Percentiles rank a stretch among this genome's conserved stretches.
Evolutionary conservation across 805 yeast genomes (phyloP).

Genomic region (Metschnikowia proteae): DNA sequence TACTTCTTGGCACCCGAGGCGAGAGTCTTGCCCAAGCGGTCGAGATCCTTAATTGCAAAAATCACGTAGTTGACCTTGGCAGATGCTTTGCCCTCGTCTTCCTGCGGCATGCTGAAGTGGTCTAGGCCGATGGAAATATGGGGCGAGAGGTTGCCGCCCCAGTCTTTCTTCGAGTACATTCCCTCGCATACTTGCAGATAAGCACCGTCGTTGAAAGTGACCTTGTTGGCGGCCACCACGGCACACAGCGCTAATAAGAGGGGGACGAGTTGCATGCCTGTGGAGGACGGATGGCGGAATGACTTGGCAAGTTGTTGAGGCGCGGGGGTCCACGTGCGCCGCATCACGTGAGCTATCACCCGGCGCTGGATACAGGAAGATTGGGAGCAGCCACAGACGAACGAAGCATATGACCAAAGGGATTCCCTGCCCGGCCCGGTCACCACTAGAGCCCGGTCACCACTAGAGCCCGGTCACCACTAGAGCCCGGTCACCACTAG

Average conservation of each 20-base stretch:
- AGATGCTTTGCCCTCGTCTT: conserved; percentile 19
- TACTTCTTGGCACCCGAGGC: conserved; percentile 44
- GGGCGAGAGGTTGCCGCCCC: conserved; percentile 78
- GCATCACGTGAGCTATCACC: neutral
- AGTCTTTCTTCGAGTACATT: conserved; percentile 79
- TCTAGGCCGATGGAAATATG: conserved; percentile 31
- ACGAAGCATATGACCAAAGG: too few relatives aligned
- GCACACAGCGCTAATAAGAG: conserved; percentile 9
- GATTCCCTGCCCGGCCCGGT: too few relatives aligned
- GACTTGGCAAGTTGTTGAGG: neutral
- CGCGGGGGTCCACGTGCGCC: neutral
- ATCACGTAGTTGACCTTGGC: conserved; percentile 59
- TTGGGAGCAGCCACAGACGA: too few relatives aligned
- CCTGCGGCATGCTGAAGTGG: conserved; percentile 27
- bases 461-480: too few relatives aligned
- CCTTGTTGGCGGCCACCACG: conserved; percentile 39
- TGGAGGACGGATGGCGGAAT: neutral
- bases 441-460: too few relatives aligned
- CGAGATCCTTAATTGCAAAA: conserved; percentile 80
- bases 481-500: too few relatives aligned
- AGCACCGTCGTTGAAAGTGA: conserved; percentile 41
- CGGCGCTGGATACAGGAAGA: too few relatives aligned
- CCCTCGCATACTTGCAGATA: conserved; percentile 80
- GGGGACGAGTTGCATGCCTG: conserved; percentile 4
- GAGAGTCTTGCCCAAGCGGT: conserved; percentile 54